These are phyloP conservation scores for Xylariomycetidae sp. DNA, from an alignment of 2,329 filamentous ascomycete genomes.

Conservation along the genomic window DNA sequence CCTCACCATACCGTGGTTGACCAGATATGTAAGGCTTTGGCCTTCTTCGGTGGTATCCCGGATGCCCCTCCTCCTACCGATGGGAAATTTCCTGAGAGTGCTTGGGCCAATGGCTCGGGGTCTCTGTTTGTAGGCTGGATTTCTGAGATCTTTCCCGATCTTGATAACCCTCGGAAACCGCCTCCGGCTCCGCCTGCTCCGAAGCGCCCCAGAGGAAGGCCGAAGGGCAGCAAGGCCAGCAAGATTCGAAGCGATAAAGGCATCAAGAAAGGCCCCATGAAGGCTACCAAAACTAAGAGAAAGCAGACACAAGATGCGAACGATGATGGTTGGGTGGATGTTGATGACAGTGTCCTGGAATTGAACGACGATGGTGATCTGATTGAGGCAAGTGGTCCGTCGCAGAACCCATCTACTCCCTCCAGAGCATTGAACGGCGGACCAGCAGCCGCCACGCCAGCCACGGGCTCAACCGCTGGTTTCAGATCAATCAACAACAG, in stretches of 20 bases:
- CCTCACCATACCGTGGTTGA: slow-evolving; percentile 53
- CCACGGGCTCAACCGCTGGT: slow-evolving; percentile 19
- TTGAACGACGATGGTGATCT: slow-evolving; percentile 25
- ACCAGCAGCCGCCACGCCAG: slow-evolving; percentile 15
- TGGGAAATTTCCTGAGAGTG: slow-evolving; percentile 49
- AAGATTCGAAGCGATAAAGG: slow-evolving; percentile 44
- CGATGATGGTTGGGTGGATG: slow-evolving; percentile 41
- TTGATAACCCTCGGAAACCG: slow-evolving; percentile 25
- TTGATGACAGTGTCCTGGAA: slow-evolving; percentile 31
- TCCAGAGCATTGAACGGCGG: slow-evolving; percentile 12
- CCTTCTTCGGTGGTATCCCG: slow-evolving; percentile 58
- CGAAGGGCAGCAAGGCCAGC: slow-evolving; percentile 49
- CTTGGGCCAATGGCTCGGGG: slow-evolving; percentile 50
- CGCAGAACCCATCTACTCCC: slow-evolving; percentile 18
- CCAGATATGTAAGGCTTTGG: slow-evolving; percentile 55
- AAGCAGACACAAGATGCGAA: slow-evolving; percentile 17
- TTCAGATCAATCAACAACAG: slow-evolving; percentile 26
- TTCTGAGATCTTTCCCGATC: slow-evolving; percentile 54
- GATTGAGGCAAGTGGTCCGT: slow-evolving; percentile 16
- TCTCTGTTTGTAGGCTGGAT: slow-evolving; percentile 56
- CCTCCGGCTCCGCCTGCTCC: slow-evolving; percentile 18
- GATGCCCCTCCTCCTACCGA: slow-evolving; percentile 45
- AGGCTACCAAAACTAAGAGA: slow-evolving; percentile 16
- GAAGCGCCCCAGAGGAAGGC: slow-evolving; percentile 46
- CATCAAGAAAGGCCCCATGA: slow-evolving; percentile 37